Evolutionary conservation across 495 filamentous ascomycete species (phyloP).

Genomic region (Amphirosellinia nigrospora): DNA sequence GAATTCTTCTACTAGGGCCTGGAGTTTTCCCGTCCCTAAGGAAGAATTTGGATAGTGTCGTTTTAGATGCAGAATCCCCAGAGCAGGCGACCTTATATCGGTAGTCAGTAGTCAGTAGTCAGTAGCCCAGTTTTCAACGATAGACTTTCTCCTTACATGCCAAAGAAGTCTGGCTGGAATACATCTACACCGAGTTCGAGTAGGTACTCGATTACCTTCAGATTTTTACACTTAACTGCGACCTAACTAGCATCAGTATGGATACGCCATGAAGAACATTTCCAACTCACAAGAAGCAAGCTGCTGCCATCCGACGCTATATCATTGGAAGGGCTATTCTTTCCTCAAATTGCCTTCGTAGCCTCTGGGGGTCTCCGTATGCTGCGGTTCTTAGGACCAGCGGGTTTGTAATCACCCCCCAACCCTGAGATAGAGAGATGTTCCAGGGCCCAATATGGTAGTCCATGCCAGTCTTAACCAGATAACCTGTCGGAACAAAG

Average conservation of each 20-base stretch:
- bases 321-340: neutral
- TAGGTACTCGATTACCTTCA: neutral
- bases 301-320: neutral
- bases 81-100: neutral
- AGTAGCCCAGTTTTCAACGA: neutral
- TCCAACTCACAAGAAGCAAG: neutral
- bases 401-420: neutral
- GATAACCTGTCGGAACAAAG: neutral
- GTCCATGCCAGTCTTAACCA: neutral
- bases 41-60: neutral
- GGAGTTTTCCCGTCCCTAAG: neutral
- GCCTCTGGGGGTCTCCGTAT: neutral
- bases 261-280: neutral
- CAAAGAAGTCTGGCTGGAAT: neutral
- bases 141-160: neutral
- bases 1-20: neutral
- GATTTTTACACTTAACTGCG: neutral
- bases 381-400: no score
- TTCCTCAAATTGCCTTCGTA: neutral
- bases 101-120: neutral
- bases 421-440: neutral
- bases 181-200: neutral
- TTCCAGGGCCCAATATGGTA: neutral
- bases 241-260: neutral
- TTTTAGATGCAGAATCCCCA: neutral